These are phyloP conservation scores for Mortierella sp. DNA, from an alignment of 371 early-diverging fungal genomes.

Conservation along the genomic window DNA sequence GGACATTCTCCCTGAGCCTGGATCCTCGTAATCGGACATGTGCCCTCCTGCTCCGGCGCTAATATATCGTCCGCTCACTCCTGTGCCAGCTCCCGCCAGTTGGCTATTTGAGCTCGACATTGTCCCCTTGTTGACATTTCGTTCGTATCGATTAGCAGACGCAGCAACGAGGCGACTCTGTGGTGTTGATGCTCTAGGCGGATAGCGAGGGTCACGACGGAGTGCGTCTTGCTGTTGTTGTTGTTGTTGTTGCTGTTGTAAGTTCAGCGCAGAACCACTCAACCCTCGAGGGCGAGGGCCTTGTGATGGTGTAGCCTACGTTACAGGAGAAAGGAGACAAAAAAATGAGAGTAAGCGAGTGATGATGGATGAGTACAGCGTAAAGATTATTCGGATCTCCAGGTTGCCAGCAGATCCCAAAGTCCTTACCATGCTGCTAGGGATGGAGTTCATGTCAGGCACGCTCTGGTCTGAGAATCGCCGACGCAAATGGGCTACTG, in stretches of 20 bases:
- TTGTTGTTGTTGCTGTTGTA: constrained; percentile 7
- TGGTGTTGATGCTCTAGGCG: constrained; percentile 44
- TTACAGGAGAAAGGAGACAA: neutral
- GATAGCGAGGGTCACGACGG: constrained; percentile 42
- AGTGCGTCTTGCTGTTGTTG: constrained; percentile 19
- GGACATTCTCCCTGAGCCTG: constrained; percentile 18
- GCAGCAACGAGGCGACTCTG: constrained; percentile 37
- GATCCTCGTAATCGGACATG: constrained; percentile 35
- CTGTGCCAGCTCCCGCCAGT: neutral
- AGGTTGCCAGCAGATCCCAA: too few species aligned
- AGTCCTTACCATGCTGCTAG: constrained; percentile 16
- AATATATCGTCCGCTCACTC: constrained; percentile 17
- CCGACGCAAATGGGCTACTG: constrained; percentile 43
- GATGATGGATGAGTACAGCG: neutral
- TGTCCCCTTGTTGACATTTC: constrained; percentile 4
- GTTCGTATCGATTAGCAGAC: constrained; percentile 12
- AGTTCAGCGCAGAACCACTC: constrained; percentile 24
- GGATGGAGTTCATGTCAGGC: constrained; percentile 12
- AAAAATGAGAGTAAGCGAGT: neutral
- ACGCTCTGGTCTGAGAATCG: constrained; percentile 47
- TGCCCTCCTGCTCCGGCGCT: constrained; percentile 14
- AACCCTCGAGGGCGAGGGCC: constrained; percentile 39
- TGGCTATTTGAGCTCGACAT: constrained; percentile 10
- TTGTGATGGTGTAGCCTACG: constrained; percentile 18
- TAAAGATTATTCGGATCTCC: too few species aligned